Evolutionary conservation across 352 stramenopile genomes (phyloP).

Genomic region (Aphanomyces cochlioides): DNA sequence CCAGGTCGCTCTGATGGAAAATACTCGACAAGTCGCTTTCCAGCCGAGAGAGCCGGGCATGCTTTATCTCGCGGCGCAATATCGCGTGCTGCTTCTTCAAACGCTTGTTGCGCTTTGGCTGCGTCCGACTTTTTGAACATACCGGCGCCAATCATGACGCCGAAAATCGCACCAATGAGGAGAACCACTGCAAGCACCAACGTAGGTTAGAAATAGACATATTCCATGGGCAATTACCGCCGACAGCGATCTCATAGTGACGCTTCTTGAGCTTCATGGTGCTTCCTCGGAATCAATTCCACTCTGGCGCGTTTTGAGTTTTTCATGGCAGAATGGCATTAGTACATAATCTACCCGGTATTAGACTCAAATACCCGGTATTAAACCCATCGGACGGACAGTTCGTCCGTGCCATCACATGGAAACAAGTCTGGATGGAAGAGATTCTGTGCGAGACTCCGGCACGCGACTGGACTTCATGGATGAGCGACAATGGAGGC

Average conservation of each 20-base stretch:
- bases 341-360: too few relatives aligned
- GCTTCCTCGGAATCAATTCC: too few relatives aligned
- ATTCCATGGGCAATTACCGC: neutral
- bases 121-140: neutral
- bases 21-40: slow-evolving; percentile 2
- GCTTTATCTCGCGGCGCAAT: neutral
- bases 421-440: too few relatives aligned
- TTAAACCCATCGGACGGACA: too few relatives aligned
- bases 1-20: neutral
- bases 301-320: too few relatives aligned
- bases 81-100: neutral
- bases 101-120: neutral
- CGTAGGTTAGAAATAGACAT: neutral
- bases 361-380: too few relatives aligned
- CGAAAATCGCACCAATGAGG: neutral
- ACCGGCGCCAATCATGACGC: slow-evolving; percentile 8
- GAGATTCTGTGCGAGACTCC: too few relatives aligned
- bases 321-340: too few relatives aligned
- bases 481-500: too few relatives aligned
- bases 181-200: slow-evolving; percentile 6
- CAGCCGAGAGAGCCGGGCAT: neutral
- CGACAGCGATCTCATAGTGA: slow-evolving; percentile 11
- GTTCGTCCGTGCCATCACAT: too few relatives aligned
- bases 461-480: too few relatives aligned
- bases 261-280: slow-evolving; percentile 7